phyloP scores from a whole-genome alignment of 1,139 yeast genomes.

The Magnusiomyces suaveolens region DNA sequence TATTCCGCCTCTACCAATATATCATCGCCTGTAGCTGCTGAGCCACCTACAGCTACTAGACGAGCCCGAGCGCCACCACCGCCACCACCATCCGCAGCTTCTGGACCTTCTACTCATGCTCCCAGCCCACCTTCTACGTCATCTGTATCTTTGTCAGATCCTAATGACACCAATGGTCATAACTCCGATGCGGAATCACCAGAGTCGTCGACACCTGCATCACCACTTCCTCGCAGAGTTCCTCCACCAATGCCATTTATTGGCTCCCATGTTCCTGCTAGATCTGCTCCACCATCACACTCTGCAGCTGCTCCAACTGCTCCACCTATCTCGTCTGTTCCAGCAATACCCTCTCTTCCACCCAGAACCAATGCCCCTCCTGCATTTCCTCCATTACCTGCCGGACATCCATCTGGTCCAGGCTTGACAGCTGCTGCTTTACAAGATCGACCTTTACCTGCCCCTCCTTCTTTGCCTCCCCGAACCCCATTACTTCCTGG shows the following conservation, averaged over 20 bases:
- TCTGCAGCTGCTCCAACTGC: slow-evolving; percentile 11
- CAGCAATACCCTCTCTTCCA: slow-evolving; percentile 10
- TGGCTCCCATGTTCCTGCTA: slow-evolving; percentile 23
- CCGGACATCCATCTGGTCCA: not conserved
- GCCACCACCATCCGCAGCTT: slow-evolving; percentile 22
- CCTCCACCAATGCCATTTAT: slow-evolving; percentile 30
- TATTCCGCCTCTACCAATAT: slow-evolving; percentile 18
- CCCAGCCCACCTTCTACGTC: slow-evolving; percentile 22
- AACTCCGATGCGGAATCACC: slow-evolving; percentile 9
- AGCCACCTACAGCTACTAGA: slow-evolving; percentile 23
- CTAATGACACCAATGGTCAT: not conserved
- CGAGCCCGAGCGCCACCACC: slow-evolving; percentile 15
- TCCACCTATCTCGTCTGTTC: slow-evolving; percentile 13
- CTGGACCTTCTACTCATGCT: slow-evolving; percentile 30
- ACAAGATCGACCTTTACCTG: slow-evolving; percentile 11
- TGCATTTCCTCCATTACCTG: slow-evolving; percentile 7
- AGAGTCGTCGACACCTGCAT: slow-evolving; percentile 26
- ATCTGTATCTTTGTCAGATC: slow-evolving; percentile 14
- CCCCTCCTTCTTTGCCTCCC: slow-evolving; percentile 13
- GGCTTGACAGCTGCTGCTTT: slow-evolving; percentile 2
- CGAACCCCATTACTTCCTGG: slow-evolving; percentile 7
- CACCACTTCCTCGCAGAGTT: slow-evolving; percentile 31
- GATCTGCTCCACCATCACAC: slow-evolving; percentile 21
- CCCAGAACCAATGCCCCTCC: slow-evolving; percentile 8
- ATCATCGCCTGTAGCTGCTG: slow-evolving; percentile 31